A percentile compares a stretch with the other conserved stretches of the same genome.
Conservation (phyloP, 805 yeast genomes). For the Hermanozyma aechmeae region DNA sequence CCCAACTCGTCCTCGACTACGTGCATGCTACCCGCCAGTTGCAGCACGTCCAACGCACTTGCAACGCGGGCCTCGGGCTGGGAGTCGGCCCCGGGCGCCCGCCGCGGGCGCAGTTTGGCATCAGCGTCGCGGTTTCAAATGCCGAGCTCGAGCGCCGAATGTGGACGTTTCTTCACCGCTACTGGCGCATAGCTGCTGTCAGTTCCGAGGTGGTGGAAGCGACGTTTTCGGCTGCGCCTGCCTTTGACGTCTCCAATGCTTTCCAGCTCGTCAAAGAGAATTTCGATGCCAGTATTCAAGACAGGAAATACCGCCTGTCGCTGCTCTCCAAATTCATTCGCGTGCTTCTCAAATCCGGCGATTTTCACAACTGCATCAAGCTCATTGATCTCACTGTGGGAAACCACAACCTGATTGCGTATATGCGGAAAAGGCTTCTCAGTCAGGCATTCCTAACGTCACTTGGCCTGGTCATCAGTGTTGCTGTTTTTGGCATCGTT, state of each 20-base stretch:
- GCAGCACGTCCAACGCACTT: constrained; percentile 6
- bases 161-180: constrained; percentile 6
- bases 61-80: no score
- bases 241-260: constrained; percentile 3
- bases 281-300: neutral
- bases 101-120: no score
- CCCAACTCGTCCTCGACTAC: constrained; percentile 5
- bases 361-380: constrained; percentile 9
- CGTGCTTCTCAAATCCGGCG: constrained; percentile 5
- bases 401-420: no score
- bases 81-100: no score
- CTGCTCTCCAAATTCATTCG: constrained; percentile 6
- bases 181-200: constrained; percentile 6
- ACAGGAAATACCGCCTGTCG: neutral
- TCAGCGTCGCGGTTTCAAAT: no score
- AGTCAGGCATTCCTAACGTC: no score
- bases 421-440: no score
- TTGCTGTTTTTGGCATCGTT: no score
- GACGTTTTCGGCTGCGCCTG: constrained; percentile 3
- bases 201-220: constrained; percentile 5
- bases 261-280: constrained; percentile 6
- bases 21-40: constrained; percentile 8
- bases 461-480: no score
- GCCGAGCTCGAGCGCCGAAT: constrained; percentile 7
- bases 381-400: constrained; percentile 8